phyloP scores from a whole-genome alignment of 1,284 basidiomycete genomes.

The Sporisorium iseilematis-ciliati region DNA sequence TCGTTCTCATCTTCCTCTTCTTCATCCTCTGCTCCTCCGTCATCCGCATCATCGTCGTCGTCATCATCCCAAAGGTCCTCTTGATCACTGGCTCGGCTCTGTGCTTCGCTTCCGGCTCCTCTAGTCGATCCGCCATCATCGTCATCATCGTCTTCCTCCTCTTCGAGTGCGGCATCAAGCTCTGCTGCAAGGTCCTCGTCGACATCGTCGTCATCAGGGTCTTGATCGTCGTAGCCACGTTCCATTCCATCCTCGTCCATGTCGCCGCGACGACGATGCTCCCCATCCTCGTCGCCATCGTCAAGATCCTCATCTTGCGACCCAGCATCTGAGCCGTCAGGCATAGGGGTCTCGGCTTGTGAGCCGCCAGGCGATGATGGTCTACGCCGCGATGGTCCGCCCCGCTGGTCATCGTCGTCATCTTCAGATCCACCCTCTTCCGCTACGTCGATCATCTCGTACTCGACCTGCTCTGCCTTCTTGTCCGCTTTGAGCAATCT shows the following conservation, averaged over 20 bases:
- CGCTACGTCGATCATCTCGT: constrained; percentile 62
- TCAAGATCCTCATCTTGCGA: constrained; percentile 48
- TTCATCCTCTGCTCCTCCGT: constrained; percentile 83
- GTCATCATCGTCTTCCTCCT: constrained; percentile 73
- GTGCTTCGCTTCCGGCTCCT: constrained; percentile 66
- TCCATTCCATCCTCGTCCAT: constrained; percentile 71
- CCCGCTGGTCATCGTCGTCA: constrained; percentile 47
- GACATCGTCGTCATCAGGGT: constrained; percentile 76
- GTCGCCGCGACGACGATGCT: constrained; percentile 26
- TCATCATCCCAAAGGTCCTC: constrained; percentile 66
- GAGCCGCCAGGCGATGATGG: constrained; percentile 47
- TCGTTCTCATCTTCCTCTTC: constrained; percentile 72
- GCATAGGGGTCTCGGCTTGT: constrained; percentile 42
- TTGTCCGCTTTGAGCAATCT: constrained; percentile 87
- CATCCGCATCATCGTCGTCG: constrained; percentile 73
- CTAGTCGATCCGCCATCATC: constrained; percentile 73
- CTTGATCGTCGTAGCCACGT: constrained; percentile 70
- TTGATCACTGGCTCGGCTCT: constrained; percentile 57
- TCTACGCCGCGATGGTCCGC: constrained; percentile 48
- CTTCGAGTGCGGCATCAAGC: constrained; percentile 71
- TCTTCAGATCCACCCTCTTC: constrained; percentile 63
- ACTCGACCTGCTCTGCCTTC: constrained; percentile 78
- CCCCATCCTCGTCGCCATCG: constrained; percentile 28
- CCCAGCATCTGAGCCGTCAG: constrained; percentile 31
- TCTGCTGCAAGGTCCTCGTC: constrained; percentile 71